These are phyloP conservation scores for Cladophialophora carrionii DNA, from an alignment of 2,329 filamentous ascomycete genomes.

Conservation along the genomic window DNA sequence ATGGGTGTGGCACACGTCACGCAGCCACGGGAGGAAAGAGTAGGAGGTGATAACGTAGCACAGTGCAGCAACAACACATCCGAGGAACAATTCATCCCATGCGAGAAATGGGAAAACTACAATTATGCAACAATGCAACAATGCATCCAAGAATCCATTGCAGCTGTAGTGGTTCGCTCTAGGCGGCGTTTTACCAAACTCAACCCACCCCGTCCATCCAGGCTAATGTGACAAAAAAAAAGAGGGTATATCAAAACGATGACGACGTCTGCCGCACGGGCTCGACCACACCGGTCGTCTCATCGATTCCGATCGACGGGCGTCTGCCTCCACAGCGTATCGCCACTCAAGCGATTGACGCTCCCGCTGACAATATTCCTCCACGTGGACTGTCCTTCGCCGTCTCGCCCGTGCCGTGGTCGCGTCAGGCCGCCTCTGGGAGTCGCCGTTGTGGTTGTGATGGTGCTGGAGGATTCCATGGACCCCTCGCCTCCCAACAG, in stretches of 20 bases:
- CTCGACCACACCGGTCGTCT: background rate
- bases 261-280: background rate
- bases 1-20: background rate
- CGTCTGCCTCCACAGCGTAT: conserved; percentile 43
- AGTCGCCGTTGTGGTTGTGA: conserved; percentile 31
- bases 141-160: background rate
- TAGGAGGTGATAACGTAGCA: background rate
- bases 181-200: too few species aligned
- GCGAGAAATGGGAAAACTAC: background rate
- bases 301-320: conserved; percentile 37
- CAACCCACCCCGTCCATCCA: background rate
- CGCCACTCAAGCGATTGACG: conserved; percentile 52
- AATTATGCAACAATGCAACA: background rate
- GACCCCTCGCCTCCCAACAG: conserved; percentile 39
- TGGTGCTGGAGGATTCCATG: conserved; percentile 13
- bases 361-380: conserved; percentile 50
- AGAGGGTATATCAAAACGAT: background rate
- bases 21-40: background rate
- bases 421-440: background rate
- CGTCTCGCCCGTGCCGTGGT: conserved; percentile 19
- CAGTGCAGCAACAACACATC: background rate
- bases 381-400: conserved; percentile 48
- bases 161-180: background rate
- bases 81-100: background rate
- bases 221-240: background rate